Percentiles rank a stretch among this genome's conserved stretches.
These are phyloP conservation scores for Annulohypoxylon maeteangense DNA, from an alignment of 495 filamentous ascomycete species.

Conservation along the genomic window DNA sequence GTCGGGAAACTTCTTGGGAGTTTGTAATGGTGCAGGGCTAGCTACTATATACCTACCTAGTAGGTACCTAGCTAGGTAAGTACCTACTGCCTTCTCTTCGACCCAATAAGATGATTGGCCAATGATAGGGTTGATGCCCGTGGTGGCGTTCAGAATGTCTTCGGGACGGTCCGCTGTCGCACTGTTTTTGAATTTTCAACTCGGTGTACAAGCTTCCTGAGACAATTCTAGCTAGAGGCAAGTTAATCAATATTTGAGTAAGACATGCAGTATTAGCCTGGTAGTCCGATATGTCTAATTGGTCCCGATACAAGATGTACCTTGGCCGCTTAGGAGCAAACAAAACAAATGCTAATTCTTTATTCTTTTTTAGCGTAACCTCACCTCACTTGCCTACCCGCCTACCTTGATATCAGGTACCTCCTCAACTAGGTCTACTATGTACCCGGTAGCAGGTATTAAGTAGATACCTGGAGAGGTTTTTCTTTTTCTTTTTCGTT, in stretches of 20 bases:
- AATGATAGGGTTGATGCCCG: not conserved
- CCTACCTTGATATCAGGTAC: not conserved
- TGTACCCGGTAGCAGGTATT: no score
- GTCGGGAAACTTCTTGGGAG: no score
- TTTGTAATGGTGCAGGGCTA: no score
- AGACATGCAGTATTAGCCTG: not conserved
- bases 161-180: slow-evolving; percentile 2
- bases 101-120: no score
- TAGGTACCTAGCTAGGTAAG: not conserved
- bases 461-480: no score
- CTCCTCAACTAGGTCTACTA: no score
- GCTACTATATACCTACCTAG: not conserved
- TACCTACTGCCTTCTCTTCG: no score
- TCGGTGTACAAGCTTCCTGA: not conserved
- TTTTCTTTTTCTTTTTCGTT: not conserved
- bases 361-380: not conserved
- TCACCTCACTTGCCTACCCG: not conserved
- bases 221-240: not conserved
- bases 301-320: not conserved
- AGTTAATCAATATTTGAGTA: not conserved
- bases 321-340: not conserved
- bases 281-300: not conserved
- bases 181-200: not conserved
- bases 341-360: slow-evolving; percentile 10
- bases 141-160: not conserved